A percentile compares a stretch with the other conserved stretches of the same genome.
Conservation (phyloP, 495 filamentous ascomycete genomes). For the Aspergillus bridgeri region DNA sequence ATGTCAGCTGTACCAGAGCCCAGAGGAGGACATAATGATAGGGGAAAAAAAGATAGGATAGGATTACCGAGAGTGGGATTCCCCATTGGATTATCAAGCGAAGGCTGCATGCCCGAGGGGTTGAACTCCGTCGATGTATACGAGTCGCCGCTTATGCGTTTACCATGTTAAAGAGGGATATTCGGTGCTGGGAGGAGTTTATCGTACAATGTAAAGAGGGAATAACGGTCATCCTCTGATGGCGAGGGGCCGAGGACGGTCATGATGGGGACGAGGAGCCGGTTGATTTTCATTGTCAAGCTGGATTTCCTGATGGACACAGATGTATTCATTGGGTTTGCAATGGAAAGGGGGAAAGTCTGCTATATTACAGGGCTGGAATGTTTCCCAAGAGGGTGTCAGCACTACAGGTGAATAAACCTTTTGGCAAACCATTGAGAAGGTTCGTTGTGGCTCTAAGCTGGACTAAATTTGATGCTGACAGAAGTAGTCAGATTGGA, state of each 20-base stretch:
- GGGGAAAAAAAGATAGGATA: not conserved
- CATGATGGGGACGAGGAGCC: not conserved
- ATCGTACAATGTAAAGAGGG: not conserved
- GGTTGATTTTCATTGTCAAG: not conserved
- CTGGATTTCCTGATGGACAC: too few species aligned
- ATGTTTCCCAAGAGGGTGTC: too few species aligned
- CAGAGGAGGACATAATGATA: too few species aligned
- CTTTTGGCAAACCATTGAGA: too few species aligned
- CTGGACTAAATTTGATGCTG: too few species aligned
- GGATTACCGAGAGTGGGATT: constrained; percentile 46
- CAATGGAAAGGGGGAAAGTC: too few species aligned
- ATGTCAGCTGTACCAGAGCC: too few species aligned
- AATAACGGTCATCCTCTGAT: not conserved
- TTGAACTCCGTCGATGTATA: constrained; percentile 61
- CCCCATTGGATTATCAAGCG: constrained; percentile 59
- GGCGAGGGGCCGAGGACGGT: not conserved
- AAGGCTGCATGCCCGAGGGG: constrained; percentile 50
- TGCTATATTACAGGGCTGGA: too few species aligned
- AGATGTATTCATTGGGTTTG: too few species aligned
- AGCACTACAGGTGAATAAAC: too few species aligned
- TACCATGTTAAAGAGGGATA: not conserved
- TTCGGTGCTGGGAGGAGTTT: not conserved
- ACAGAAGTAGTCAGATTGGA: not conserved
- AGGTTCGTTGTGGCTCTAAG: too few species aligned
- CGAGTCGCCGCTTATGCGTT: constrained; percentile 44